phyloP scores from a whole-genome alignment of 2,329 filamentous ascomycete species.

The Leptosphaerulina australis region DNA sequence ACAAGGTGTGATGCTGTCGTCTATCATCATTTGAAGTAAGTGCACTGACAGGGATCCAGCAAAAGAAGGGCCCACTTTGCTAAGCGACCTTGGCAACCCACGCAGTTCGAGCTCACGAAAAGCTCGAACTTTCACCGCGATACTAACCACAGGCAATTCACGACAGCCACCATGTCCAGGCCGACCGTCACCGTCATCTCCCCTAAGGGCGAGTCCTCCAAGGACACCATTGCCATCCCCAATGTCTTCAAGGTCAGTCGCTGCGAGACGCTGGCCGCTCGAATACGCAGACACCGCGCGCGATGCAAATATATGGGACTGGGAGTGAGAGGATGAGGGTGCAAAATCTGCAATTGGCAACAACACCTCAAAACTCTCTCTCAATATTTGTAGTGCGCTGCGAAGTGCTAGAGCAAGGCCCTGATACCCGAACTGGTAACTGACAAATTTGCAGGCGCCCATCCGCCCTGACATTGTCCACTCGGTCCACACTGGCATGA shows the following conservation, averaged over 20 bases:
- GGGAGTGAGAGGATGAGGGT: conserved; percentile 5
- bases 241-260: conserved; percentile 79
- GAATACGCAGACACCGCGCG: conserved; percentile 11
- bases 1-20: no score
- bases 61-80: neutral
- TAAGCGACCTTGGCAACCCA: neutral
- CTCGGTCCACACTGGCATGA: conserved; percentile 98
- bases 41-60: neutral
- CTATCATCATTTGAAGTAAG: no score
- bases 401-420: neutral
- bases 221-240: conserved; percentile 88
- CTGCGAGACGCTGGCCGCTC: neutral
- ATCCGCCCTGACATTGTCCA: conserved; percentile 99
- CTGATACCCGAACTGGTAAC: neutral
- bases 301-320: conserved; percentile 18
- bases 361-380: neutral
- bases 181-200: conserved; percentile 97
- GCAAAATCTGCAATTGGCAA: neutral
- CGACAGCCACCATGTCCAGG: conserved; percentile 69
- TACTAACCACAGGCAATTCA: conserved; percentile 41
- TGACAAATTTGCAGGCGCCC: conserved; percentile 61
- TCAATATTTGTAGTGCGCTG: neutral
- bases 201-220: conserved; percentile 91
- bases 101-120: neutral
- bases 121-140: conserved; percentile 13